Percentiles rank a stretch among this genome's conserved stretches.
Conservation (phyloP, 768 basidiomycete genomes). For the Pleurotus pulmonarius region DNA sequence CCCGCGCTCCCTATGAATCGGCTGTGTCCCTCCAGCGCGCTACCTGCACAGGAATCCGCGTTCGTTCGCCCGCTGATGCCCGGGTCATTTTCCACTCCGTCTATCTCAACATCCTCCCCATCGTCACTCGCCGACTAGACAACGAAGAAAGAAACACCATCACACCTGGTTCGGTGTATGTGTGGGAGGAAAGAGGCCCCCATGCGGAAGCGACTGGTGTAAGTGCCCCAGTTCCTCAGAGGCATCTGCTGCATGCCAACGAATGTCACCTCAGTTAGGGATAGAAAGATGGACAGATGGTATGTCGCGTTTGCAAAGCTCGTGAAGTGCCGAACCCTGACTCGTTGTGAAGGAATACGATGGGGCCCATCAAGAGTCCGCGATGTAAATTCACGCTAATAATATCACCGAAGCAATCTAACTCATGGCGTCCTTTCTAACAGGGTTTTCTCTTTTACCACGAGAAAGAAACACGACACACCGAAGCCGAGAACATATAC, state of each 20-base stretch:
- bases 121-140: slow-evolving; percentile 74
- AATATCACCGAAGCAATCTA: neutral
- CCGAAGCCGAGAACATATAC: slow-evolving; percentile 1
- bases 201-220: slow-evolving; percentile 73
- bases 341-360: slow-evolving; percentile 41
- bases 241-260: neutral
- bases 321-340: neutral
- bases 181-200: slow-evolving; percentile 81
- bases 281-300: slow-evolving; percentile 85
- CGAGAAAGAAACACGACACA: slow-evolving; percentile 51
- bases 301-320: slow-evolving; percentile 15
- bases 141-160: slow-evolving; percentile 72
- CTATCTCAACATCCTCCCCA: slow-evolving; percentile 59
- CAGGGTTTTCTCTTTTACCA: slow-evolving; percentile 82
- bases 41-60: slow-evolving; percentile 47
- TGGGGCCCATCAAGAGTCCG: slow-evolving; percentile 82
- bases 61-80: slow-evolving; percentile 49
- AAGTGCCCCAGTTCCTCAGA: slow-evolving; percentile 20
- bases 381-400: slow-evolving; percentile 43
- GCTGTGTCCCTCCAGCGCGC: slow-evolving; percentile 40
- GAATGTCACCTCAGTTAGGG: slow-evolving; percentile 46
- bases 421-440: slow-evolving; percentile 7
- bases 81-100: slow-evolving; percentile 75
- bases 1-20: neutral
- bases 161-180: slow-evolving; percentile 72